Base-by-base conservation (phyloP, 1,139 yeast genomes). In the Candida sojae region DNA sequence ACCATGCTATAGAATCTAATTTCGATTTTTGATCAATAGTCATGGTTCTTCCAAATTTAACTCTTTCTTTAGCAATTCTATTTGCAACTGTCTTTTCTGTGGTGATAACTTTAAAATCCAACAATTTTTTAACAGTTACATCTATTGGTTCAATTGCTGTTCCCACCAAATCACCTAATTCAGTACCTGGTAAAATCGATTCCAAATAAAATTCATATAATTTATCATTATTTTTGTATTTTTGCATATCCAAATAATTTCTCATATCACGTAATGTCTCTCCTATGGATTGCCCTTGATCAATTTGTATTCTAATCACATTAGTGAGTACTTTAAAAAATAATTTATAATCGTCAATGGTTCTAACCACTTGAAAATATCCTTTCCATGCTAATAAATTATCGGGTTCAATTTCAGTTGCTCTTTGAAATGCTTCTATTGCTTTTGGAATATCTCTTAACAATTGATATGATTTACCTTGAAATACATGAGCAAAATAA, bases 351-450 rank as follows among this genome's bases (percentile, higher is more conserved):
- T 82, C 75, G 11, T 66, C 57, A n/a, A 59, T 59, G 5, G 62
- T 58, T 47, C 68, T 71, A 2, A 70, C 70, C 1, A 80, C 58
- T 41, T 68, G 75, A 52, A 83, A 67, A 52, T 85, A 74, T 0
- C 97, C 98, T 61, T 88, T 90, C 96, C 96, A 91, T 0, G 93
- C 96, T 28, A 80, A 63, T 1, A 83, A 53, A 47, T 84, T 82
- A 0, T 71, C 69, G 0, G 84, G 81, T 33, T 86, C 82, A 1
- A 85, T 46, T 3, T 65, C 59, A 2, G 82, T 77, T 0, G 97
- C 97, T 39, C 63, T 65, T 29, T 63, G 57, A 57, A 87, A 88
- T 1, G 82, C 68, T 2, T 60, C 58, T 2, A 71, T 60, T 0
- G 96, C 86, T 3, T 74, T 67, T 1, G 62, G 62, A 7, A 62